Base-by-base conservation (phyloP, 148 eudicot genomes). In the Euryodendron excelsum region DNA sequence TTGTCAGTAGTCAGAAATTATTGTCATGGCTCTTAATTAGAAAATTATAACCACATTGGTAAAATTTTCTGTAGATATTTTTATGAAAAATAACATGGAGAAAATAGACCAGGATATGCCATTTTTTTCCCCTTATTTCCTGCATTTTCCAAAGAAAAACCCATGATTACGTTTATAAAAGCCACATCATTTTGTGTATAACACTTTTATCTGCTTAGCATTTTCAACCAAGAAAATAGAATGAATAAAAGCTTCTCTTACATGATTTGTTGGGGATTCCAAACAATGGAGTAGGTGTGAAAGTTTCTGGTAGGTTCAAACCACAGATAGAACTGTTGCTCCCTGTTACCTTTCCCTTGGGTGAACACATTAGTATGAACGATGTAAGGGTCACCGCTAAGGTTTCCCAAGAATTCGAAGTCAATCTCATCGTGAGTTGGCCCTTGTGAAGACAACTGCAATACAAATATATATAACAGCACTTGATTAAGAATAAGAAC, bases 241-340 rank as follows among this genome's bases (percentile, higher is more conserved):
- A 2, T 20, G 63, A 34, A 2, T 20, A 45, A 34, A 74, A 9
- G 15, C 15, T 10, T 36, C 8, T 48, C 87, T 76, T 85, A 89
- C 87, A 80, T 84, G 58, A 88, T 88, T 60, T 71, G 84, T 25
- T 60, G 80, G 47, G 84, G 62, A 31, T 78, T 86, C 91, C 91
- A 88, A 56, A 86, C 70, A 27, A 88, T 36, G 80, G 91, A 82
- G 61, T 88, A 88, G 44, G 87, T 84, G 86, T 88, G 91, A 75
- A 86, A 88, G 76, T 86, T 84, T 52, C 34, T 80, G 1, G 87
- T 86, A 2, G 91, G 91, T 80, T 88, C 89, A 65, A 88, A 88
- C 91, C 91, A 88, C 4, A 88, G 86, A 48, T 84, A 80, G 77
- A 88, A 88, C 53, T 88, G 91, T 52, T 88, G 89, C 53, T 88